Conservation (phyloP, 148 eudicot genomes). For the Chenopodium suecicum region DNA sequence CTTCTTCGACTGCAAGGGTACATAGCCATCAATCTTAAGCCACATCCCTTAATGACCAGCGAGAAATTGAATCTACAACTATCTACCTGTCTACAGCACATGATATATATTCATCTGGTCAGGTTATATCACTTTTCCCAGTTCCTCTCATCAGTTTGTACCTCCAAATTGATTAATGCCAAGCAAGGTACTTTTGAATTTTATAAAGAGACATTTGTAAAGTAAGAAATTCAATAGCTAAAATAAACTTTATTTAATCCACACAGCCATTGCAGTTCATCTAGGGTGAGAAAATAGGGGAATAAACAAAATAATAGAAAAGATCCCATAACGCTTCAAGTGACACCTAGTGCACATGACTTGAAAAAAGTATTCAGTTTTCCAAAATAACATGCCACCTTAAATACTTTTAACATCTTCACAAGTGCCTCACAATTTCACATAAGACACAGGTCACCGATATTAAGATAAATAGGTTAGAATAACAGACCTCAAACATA, state of each 20-base stretch:
- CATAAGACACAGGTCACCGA: neutral
- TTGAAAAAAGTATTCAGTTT: neutral
- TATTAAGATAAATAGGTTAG: neutral
- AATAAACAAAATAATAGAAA: neutral
- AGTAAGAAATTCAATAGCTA: neutral
- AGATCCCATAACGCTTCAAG: neutral
- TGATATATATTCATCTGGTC: neutral
- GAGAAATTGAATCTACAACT: neutral
- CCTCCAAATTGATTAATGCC: neutral
- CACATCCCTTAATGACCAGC: neutral
- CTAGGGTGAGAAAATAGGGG: too few relatives aligned
- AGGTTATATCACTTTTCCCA: neutral
- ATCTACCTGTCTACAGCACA: neutral
- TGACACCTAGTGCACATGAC: neutral
- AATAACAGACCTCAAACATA: slow-evolving; percentile 85
- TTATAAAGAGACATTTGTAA: neutral
- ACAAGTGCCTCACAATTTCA: neutral
- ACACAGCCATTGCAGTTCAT: neutral
- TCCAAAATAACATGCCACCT: neutral
- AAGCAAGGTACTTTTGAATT: neutral
- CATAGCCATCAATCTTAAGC: neutral
- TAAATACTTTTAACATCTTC: neutral
- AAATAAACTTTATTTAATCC: neutral
- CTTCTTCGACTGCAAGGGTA: neutral
- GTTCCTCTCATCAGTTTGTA: neutral